phyloP scores from a whole-genome alignment of 495 filamentous ascomycete species.

The Hypoxylon fragiforme region DNA sequence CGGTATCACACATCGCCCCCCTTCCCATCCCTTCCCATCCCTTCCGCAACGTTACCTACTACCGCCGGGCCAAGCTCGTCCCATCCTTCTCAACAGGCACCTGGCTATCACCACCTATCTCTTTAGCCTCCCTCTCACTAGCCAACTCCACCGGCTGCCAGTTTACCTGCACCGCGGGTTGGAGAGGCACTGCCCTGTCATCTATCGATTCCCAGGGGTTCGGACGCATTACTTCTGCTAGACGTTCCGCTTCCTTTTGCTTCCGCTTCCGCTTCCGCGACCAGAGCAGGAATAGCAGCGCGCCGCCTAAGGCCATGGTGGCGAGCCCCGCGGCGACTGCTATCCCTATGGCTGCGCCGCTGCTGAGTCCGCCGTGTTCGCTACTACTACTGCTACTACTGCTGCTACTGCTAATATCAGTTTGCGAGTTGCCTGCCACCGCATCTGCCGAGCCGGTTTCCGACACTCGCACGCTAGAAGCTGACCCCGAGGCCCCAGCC shows the following conservation, averaged over 20 bases:
- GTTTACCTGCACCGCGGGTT: slow-evolving; percentile 5
- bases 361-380: not conserved
- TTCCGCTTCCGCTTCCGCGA: slow-evolving; percentile 11
- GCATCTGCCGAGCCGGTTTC: slow-evolving; percentile 14
- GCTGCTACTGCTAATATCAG: not conserved
- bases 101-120: slow-evolving; percentile 14
- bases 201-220: slow-evolving; percentile 1
- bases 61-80: not conserved
- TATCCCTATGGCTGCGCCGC: slow-evolving; percentile 14
- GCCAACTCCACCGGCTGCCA: slow-evolving; percentile 19
- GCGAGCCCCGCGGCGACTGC: slow-evolving; percentile 13
- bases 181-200: not conserved
- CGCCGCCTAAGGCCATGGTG: slow-evolving; percentile 5
- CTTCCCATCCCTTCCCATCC: too few species aligned
- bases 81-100: slow-evolving; percentile 10
- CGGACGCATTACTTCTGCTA: not conserved
- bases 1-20: too few species aligned
- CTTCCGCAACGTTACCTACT: not conserved
- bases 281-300: slow-evolving; percentile 17
- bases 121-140: slow-evolving; percentile 3
- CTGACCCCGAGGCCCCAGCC: too few species aligned
- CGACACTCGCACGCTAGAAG: too few species aligned
- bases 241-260: not conserved
- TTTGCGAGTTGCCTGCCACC: not conserved
- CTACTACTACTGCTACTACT: not conserved